phyloP scores from a whole-genome alignment of 106 monocot genomes.

The Phalaenopsis aphrodite region DNA sequence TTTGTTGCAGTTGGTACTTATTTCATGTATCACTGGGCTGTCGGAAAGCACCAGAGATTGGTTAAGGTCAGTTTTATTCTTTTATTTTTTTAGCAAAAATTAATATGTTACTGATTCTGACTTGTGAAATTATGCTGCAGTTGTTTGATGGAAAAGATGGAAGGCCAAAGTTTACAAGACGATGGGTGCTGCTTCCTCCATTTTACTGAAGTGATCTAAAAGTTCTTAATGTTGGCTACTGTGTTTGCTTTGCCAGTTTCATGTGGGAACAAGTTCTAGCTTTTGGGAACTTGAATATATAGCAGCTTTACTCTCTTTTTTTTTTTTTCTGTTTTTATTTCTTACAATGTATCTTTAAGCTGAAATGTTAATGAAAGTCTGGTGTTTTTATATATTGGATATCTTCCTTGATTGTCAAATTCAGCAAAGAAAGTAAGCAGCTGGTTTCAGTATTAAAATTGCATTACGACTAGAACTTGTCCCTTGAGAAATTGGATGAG shows the following conservation, averaged over 20 bases:
- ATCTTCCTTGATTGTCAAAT: no score
- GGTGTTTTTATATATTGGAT: not conserved
- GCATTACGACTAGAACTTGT: no score
- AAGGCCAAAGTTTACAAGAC: conserved; percentile 40
- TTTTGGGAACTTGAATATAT: not conserved
- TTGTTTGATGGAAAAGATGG: conserved; percentile 70
- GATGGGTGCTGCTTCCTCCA: conserved; percentile 65
- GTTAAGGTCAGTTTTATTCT: conserved; percentile 39
- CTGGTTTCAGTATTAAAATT: no score
- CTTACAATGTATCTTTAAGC: not conserved
- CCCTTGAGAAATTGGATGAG: no score
- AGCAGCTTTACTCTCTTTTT: not conserved
- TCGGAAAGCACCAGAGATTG: conserved; percentile 62
- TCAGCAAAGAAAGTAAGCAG: no score
- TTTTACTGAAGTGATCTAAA: conserved; percentile 20
- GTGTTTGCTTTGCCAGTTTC: not conserved
- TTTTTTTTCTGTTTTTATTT: not conserved
- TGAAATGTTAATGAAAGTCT: not conserved
- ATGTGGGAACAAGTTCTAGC: not conserved
- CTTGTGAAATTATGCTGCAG: conserved; percentile 20
- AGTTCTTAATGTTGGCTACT: not conserved
- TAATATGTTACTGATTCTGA: conserved; percentile 6
- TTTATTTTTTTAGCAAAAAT: not conserved
- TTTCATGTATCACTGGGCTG: conserved; percentile 86
- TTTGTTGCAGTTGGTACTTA: conserved; percentile 64